A percentile compares a stretch with the other conserved stretches of the same genome.
phyloP scores from a whole-genome alignment of 2,329 filamentous ascomycete genomes.

The Penicillium sp. region DNA sequence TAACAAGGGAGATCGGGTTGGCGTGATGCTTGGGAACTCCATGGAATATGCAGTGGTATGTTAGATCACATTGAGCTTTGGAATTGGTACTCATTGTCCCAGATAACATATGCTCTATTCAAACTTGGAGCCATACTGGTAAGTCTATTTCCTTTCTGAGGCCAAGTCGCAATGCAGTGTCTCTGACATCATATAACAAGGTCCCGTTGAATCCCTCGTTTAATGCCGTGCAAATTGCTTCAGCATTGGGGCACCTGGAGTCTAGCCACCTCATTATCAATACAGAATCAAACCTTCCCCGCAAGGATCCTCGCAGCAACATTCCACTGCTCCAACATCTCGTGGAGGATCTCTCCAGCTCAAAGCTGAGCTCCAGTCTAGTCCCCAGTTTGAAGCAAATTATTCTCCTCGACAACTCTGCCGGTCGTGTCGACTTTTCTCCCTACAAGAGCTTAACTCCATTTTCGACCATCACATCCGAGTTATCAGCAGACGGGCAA shows the following conservation, averaged over 20 bases:
- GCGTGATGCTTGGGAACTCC: constrained; percentile 81
- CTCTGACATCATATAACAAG: constrained; percentile 34
- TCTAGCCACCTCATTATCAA: constrained; percentile 76
- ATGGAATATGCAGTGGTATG: constrained; percentile 74
- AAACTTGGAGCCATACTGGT: constrained; percentile 91
- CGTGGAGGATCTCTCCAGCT: constrained; percentile 47
- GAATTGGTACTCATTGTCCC: constrained; percentile 5
- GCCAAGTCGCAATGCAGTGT: neutral
- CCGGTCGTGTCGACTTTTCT: constrained; percentile 51
- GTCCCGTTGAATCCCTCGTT: constrained; percentile 92
- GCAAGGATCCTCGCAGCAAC: constrained; percentile 62
- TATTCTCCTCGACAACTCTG: constrained; percentile 76
- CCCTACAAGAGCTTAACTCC: constrained; percentile 45
- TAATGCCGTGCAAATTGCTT: constrained; percentile 72
- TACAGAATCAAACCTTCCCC: constrained; percentile 80
- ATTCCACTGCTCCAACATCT: constrained; percentile 57
- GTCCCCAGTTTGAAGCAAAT: constrained; percentile 71
- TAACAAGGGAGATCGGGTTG: constrained; percentile 78
- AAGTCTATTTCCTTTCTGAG: constrained; percentile 16
- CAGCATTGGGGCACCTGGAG: constrained; percentile 74
- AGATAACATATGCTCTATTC: constrained; percentile 79
- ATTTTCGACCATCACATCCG: constrained; percentile 48
- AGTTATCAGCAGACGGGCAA: constrained; percentile 41
- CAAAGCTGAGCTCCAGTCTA: constrained; percentile 52
- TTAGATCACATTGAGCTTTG: neutral